Base-by-base conservation (phyloP, 1,139 yeast species). In the Suhomyces taliae region DNA sequence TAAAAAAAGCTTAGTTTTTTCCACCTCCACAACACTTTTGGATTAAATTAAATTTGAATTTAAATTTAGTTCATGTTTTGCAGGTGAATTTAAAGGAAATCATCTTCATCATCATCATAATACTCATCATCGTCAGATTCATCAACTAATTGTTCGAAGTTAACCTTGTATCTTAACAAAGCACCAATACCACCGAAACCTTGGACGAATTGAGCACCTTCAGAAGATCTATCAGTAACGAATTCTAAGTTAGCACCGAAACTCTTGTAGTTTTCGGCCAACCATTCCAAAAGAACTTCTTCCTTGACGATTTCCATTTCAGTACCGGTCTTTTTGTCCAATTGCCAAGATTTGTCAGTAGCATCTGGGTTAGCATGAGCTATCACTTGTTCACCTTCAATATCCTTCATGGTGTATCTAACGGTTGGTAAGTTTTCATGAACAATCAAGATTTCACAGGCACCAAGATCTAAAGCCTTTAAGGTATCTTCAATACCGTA, bases 161-260 rank as follows among this genome's bases (percentile, higher is more conserved):
- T 93, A 59, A 93, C 95, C 74, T 90, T 90, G 74, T 93, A 93
- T 76, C 99, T 90, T 69, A 93, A 79, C 62, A 93, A 69, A 50
- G 97, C 97, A 69, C 99, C 99, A 58, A 93, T 82, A 75, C 99
- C 99, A 86, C 99, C 99, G 64, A 93, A 93, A 51, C 99, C 99
- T 63, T 85, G 88, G 53, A 87, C 95, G 70, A 93, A 93, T 76
- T 93, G 99, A 40, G 98, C 96, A 76, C 99, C 99, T 72, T 93
- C 99, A 44, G 96, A 86, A 35, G 97, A 88, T 72, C 89, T 85
- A 74, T 93, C 99, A 44, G 98, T 88, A 58, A 93, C 96, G 61
- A 93, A 93, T 73, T 93, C 99, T 59, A 93, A 80, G 53, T 87
- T 84, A 46, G 99, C 97, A 80, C 99, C 99, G 61, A 81, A 93